These are phyloP conservation scores for Clitopilus hobsonii DNA, from an alignment of 768 basidiomycete species.

Conservation along the genomic window DNA sequence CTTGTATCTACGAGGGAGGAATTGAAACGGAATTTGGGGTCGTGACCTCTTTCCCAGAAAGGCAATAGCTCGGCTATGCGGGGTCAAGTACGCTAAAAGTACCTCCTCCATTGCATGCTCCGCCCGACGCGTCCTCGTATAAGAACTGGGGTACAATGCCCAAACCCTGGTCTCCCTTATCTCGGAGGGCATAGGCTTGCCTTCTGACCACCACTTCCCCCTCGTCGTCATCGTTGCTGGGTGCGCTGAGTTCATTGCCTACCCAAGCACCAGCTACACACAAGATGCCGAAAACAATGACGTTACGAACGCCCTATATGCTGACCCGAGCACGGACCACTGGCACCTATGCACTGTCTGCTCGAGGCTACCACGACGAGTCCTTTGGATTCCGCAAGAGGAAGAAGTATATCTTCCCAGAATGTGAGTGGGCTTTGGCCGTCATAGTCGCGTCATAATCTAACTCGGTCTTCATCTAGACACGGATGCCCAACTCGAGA, in stretches of 20 bases:
- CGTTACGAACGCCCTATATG: neutral
- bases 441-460: neutral
- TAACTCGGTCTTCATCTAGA: constrained; percentile 34
- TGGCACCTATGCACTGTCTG: neutral
- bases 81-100: neutral
- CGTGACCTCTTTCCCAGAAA: neutral
- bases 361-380: constrained; percentile 60
- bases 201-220: neutral
- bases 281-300: neutral
- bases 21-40: neutral
- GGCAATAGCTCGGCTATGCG: neutral
- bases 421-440: no score
- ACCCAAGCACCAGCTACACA: neutral
- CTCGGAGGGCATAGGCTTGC: neutral
- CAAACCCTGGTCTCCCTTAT: neutral
- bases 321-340: neutral
- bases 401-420: constrained; percentile 58
- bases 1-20: neutral
- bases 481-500: constrained; percentile 57
- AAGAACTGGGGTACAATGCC: neutral
- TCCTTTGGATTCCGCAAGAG: constrained; percentile 75
- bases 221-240: neutral
- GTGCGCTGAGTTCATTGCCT: neutral
- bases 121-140: neutral
- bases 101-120: neutral